Evolutionary conservation across 306 rosid species (phyloP), one percentile per base, ranked within the genome.

Genomic region (Abrus precatorius): DNA sequence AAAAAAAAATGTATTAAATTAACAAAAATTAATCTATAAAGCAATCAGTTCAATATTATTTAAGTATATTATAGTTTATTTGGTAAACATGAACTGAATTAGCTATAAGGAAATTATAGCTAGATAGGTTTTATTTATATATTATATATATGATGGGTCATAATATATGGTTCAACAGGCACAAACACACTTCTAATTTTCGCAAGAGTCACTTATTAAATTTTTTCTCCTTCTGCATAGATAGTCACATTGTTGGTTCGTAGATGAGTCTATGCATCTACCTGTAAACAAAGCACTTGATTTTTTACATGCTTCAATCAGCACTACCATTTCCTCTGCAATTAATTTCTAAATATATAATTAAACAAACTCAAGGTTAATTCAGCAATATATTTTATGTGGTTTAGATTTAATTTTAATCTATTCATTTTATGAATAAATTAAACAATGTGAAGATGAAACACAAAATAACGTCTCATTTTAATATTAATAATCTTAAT

Each of bases 301-400:
- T 44, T 69, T 82, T 50, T 82, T 73, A 55, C 82, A 82, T 5
- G 67, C 85, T 66, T 75, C 81, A 9, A 63, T 60, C 12, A 48
- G 60, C 85, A 56, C 81, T 76, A 68, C 52, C 56, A 14, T 32
- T 48, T 75, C 81, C 57, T 82, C 81, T 82, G 48, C 63, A 74
- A 49, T n/a, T n/a, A n/a, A n/a, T n/a, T 41, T 41, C 5, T 6
- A 3, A 41, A 41, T 3, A 5, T n/a, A n/a, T n/a, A n/a, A n/a
- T n/a, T n/a, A 5, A 41, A 41, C 5, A 3, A 41, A 41, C 4
- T 34, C 2, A 34, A 34, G 38, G 38, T 34, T 34, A 34, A 34
- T 34, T 34, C 1, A 41, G 45, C 45, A 41, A 41, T 41, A 41
- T 41, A 41, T n/a, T n/a, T n/a, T n/a, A n/a, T n/a, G n/a, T n/a